Evolutionary conservation across 2,329 filamentous ascomycete species (phyloP).

Genomic region (Stemphylium lycopersici): DNA sequence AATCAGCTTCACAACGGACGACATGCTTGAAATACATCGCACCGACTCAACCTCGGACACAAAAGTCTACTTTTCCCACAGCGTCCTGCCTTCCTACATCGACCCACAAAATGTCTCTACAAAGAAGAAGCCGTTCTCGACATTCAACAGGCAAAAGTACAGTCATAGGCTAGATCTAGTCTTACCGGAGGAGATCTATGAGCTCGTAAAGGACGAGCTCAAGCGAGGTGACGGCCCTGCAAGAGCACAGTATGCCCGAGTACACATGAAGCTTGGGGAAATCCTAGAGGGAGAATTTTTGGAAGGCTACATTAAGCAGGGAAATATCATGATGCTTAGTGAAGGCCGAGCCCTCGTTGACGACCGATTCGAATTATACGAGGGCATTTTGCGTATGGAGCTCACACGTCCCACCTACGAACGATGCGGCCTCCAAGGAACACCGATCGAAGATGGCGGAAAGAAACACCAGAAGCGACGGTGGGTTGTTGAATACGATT

Average conservation of each 20-base stretch:
- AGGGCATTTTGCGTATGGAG: slow-evolving; percentile 75
- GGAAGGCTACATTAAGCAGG: slow-evolving; percentile 81
- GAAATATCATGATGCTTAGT: slow-evolving; percentile 82
- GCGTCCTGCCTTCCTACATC: slow-evolving; percentile 68
- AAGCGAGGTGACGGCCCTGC: slow-evolving; percentile 42
- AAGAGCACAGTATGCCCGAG: slow-evolving; percentile 65
- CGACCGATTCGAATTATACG: slow-evolving; percentile 72
- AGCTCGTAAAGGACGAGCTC: slow-evolving; percentile 61
- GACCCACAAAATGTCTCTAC: slow-evolving; percentile 62
- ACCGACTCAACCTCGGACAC: slow-evolving; percentile 48
- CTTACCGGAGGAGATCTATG: slow-evolving; percentile 69
- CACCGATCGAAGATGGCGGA: slow-evolving; percentile 63
- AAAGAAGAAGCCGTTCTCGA: slow-evolving; percentile 78
- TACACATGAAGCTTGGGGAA: slow-evolving; percentile 74
- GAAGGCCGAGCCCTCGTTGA: slow-evolving; percentile 73
- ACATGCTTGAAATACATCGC: slow-evolving; percentile 46
- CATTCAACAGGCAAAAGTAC: slow-evolving; percentile 69
- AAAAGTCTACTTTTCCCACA: slow-evolving; percentile 78
- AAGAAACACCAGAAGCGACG: slow-evolving; percentile 71
- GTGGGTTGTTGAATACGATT: slow-evolving; percentile 80
- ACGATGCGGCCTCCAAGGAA: slow-evolving; percentile 77
- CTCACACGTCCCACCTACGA: slow-evolving; percentile 85
- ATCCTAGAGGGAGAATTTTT: slow-evolving; percentile 79
- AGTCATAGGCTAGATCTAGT: slow-evolving; percentile 75
- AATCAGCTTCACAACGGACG: background rate